Conservation (phyloP, 2,329 filamentous ascomycete species). For the Biscogniauxia sp. region DNA sequence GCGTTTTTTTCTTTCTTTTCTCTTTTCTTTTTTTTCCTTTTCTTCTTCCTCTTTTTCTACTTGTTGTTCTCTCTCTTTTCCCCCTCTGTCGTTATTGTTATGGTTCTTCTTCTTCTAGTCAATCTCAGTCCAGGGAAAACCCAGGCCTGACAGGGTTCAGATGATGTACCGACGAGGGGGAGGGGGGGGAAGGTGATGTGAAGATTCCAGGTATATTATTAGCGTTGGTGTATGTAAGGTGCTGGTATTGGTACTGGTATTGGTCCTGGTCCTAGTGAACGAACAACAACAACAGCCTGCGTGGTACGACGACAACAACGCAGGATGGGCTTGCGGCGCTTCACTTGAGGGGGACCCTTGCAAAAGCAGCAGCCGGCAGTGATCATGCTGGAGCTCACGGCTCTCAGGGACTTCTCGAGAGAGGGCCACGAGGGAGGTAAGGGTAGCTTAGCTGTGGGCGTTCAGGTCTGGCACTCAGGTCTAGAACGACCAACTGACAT, state of each 20-base stretch:
- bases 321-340: too few species aligned
- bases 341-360: too few species aligned
- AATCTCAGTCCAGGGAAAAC: not conserved
- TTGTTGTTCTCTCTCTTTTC: too few species aligned
- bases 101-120: not conserved
- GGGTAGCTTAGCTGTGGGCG: not conserved
- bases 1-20: not conserved
- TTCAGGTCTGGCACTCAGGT: not conserved
- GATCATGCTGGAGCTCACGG: not conserved
- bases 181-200: not conserved
- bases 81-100: too few species aligned
- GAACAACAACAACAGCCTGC: not conserved
- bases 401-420: not conserved
- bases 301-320: not conserved
- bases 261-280: too few species aligned
- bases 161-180: not conserved
- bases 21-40: not conserved
- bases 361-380: not conserved
- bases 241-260: too few species aligned
- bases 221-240: not conserved
- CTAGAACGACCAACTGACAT: not conserved
- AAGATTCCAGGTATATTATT: not conserved
- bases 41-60: not conserved
- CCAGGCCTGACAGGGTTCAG: not conserved
- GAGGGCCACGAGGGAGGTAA: not conserved